Conservation (phyloP, 768 basidiomycete species). For the Termitomyces sp. region DNA sequence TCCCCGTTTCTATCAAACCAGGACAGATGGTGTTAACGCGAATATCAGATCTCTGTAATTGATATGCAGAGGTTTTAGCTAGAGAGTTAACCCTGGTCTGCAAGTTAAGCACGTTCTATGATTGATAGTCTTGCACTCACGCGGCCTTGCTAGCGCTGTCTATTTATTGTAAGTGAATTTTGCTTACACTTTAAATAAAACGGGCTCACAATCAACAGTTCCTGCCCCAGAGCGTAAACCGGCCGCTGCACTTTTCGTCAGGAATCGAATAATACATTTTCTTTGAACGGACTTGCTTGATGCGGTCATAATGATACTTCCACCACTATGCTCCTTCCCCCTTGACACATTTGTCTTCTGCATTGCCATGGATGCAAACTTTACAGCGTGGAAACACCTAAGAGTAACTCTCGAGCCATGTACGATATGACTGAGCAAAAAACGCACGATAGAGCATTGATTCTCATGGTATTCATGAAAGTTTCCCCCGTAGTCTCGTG, state of each 20-base stretch:
- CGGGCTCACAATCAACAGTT: slow-evolving; percentile 67
- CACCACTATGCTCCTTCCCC: slow-evolving; percentile 67
- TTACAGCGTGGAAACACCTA: slow-evolving; percentile 88
- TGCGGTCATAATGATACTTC: slow-evolving; percentile 86
- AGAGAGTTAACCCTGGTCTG: slow-evolving; percentile 75
- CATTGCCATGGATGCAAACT: slow-evolving; percentile 85
- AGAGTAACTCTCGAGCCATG: not conserved
- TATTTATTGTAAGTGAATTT: slow-evolving; percentile 21
- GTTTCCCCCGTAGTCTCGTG: slow-evolving; percentile 54
- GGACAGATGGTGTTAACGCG: slow-evolving; percentile 91
- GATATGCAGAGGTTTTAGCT: slow-evolving; percentile 78
- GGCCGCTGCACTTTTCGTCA: slow-evolving; percentile 50
- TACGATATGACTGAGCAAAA: not conserved
- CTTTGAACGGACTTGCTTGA: slow-evolving; percentile 50
- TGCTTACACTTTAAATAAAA: not conserved
- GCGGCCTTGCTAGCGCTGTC: slow-evolving; percentile 94
- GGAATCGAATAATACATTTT: not conserved
- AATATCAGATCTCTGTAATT: slow-evolving; percentile 77
- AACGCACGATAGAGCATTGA: slow-evolving; percentile 63
- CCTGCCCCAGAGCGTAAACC: slow-evolving; percentile 84
- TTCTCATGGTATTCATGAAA: slow-evolving; percentile 74
- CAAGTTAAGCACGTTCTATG: not conserved
- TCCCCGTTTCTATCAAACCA: slow-evolving; percentile 90
- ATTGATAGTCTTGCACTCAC: slow-evolving; percentile 40
- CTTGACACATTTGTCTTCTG: slow-evolving; percentile 55